Evolutionary conservation across 805 yeast genomes (phyloP).

Genomic region (Lipomyces sp.): DNA sequence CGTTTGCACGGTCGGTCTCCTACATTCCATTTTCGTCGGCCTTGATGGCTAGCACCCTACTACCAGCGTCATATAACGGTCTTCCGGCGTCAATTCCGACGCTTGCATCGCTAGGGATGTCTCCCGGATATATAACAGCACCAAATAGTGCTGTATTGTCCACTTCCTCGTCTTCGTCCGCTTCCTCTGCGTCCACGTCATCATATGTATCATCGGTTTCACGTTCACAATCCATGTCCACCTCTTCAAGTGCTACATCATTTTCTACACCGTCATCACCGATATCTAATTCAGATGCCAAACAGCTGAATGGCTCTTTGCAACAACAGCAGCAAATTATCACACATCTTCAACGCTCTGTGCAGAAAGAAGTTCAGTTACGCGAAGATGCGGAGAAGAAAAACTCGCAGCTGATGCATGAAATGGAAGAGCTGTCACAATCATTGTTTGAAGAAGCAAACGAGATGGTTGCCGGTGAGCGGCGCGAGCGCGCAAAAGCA

Average conservation of each 20-base stretch:
- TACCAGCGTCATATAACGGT: slow-evolving; percentile 3
- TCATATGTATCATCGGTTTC: not conserved
- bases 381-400: slow-evolving; percentile 30
- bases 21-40: slow-evolving; percentile 22
- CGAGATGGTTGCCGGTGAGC: slow-evolving; percentile 27
- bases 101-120: not conserved
- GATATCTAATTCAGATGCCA: too few species aligned
- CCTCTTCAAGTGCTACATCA: slow-evolving; percentile 8
- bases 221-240: slow-evolving; percentile 3
- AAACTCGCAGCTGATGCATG: slow-evolving; percentile 20
- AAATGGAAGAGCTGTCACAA: slow-evolving; percentile 31
- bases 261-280: not conserved
- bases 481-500: slow-evolving; percentile 24
- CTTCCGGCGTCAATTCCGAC: not conserved
- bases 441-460: slow-evolving; percentile 31
- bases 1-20: slow-evolving; percentile 20
- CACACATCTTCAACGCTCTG: slow-evolving; percentile 6
- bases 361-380: slow-evolving; percentile 20
- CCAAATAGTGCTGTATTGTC: not conserved
- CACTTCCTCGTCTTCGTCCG: slow-evolving; percentile 3
- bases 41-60: slow-evolving; percentile 6
- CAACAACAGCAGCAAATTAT: slow-evolving; percentile 8
- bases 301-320: too few species aligned
- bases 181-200: slow-evolving; percentile 8
- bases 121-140: not conserved